Base-by-base conservation (phyloP, 148 eudicot genomes). In the Rheum nobile region DNA sequence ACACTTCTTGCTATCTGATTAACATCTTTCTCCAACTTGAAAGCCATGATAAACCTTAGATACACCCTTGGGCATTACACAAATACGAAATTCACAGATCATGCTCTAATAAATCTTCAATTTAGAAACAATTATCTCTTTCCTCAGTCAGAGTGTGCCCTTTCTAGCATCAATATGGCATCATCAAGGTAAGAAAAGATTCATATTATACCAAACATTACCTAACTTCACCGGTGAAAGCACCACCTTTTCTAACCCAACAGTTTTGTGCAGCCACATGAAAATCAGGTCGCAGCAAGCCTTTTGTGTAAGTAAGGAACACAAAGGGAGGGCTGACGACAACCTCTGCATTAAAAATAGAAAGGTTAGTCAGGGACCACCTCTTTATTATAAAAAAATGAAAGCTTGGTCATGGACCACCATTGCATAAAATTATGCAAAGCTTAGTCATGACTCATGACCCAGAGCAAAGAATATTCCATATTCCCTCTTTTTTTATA, bases 181-280 rank as follows among this genome's bases (percentile, higher is more conserved):
- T 65, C 41, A 65, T 65, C 70, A 65, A 32, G 1, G 41, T 65
- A 8, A 65, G 70, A 32, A 29, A 34, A 16, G 41, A 19, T 28
- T 29, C 67, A 29, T 14, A 28, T 28, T 8, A 28, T 11, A 11
- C 39, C 70, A 59, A n/a, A 9, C 43, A 73, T 72, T 84, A 86
- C 89, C 89, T 86, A 54, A 86, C 37, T 78, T 86, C 89, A 39
- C 89, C 89, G 3, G 89, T 86, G 75, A 84, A 86, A 65, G 87
- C 90, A 77, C 90, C 90, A 52, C 90, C 90, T 71, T 82, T 87
- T 11, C 81, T 77, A 42, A 84, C 83, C 87, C 90, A 87, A 37
- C 87, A 82, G 71, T 87, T 86, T 83, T 87, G 90, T 52, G 90
- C 90, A 79, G 90, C 87, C 73, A 83, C 86, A 19, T 84, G 84